Conservation (phyloP, 108 stramenopile species). For the Fistulifera pelliculosa region DNA sequence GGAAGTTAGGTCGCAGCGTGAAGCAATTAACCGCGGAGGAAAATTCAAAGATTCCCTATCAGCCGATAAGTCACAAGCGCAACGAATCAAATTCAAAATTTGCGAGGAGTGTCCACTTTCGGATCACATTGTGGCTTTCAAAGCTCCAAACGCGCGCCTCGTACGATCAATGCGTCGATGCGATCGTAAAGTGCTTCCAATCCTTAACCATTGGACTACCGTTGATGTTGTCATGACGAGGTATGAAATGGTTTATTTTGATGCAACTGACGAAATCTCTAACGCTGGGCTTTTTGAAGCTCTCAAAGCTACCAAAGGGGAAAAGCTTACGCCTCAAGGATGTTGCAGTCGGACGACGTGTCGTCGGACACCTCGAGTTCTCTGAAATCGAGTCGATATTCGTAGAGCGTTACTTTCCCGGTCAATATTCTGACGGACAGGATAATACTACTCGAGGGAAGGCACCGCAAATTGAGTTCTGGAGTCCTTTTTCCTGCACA, state of each 20-base stretch:
- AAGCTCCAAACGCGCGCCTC: constrained; percentile 50
- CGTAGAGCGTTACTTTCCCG: constrained; percentile 37
- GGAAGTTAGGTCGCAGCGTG: constrained; percentile 36
- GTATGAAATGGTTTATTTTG: constrained; percentile 56
- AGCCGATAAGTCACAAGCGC: no score
- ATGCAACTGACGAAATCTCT: not conserved
- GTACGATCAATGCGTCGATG: constrained; percentile 80
- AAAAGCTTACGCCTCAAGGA: constrained; percentile 65
- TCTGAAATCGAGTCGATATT: constrained; percentile 49
- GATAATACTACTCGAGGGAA: constrained; percentile 5
- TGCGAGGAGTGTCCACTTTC: not conserved
- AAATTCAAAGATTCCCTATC: no score
- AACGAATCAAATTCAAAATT: no score
- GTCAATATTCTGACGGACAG: not conserved
- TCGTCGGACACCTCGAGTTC: constrained; percentile 55
- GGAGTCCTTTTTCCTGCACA: constrained; percentile 6
- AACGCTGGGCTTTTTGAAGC: constrained; percentile 5
- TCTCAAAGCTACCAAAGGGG: constrained; percentile 44
- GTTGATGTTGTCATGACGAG: constrained; percentile 80
- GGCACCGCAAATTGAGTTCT: constrained; percentile 7
- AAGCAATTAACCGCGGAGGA: constrained; percentile 1
- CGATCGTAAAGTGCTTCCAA: constrained; percentile 57
- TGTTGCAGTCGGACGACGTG: constrained; percentile 56
- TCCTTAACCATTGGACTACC: constrained; percentile 54
- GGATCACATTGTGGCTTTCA: not conserved